Conservation (phyloP, 371 early-diverging fungal species). For the Coemansia sp. region DNA sequence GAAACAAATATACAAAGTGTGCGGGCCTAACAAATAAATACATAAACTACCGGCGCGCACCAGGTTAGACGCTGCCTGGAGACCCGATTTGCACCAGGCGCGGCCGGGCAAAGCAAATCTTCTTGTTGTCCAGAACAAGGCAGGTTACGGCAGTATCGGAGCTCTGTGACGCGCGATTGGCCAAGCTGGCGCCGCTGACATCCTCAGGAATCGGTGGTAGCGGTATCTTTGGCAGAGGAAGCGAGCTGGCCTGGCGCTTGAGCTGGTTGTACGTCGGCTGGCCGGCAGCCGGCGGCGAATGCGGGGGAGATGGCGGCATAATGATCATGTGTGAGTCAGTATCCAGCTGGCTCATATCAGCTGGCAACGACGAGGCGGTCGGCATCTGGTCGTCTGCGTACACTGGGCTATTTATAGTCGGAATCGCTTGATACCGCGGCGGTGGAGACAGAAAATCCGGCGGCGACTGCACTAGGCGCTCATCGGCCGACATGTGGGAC, state of each 20-base stretch:
- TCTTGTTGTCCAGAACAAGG: slow-evolving; percentile 40
- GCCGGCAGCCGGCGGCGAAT: slow-evolving; percentile 17
- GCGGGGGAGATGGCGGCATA: slow-evolving; percentile 30
- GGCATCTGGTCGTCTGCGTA: slow-evolving; percentile 3
- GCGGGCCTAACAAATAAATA: not conserved
- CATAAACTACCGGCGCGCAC: too few relatives aligned
- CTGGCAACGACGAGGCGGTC: slow-evolving; percentile 13
- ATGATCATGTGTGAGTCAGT: slow-evolving; percentile 13
- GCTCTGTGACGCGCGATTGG: not conserved
- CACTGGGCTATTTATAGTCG: not conserved
- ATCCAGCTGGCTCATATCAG: slow-evolving; percentile 10
- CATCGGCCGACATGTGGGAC: not conserved
- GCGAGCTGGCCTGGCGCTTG: slow-evolving; percentile 9
- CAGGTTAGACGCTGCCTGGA: not conserved
- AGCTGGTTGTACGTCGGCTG: not conserved
- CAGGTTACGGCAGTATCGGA: slow-evolving; percentile 10
- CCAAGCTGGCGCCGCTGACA: not conserved
- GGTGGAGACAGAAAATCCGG: slow-evolving; percentile 1
- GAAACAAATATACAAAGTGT: not conserved
- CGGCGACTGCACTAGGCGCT: not conserved
- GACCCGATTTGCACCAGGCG: slow-evolving; percentile 28
- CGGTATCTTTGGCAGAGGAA: slow-evolving; percentile 8
- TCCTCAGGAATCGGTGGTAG: slow-evolving; percentile 13
- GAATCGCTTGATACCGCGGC: not conserved
- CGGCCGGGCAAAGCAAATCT: slow-evolving; percentile 38